phyloP scores from a whole-genome alignment of 768 basidiomycete species.

The Kondoa malvinella region DNA sequence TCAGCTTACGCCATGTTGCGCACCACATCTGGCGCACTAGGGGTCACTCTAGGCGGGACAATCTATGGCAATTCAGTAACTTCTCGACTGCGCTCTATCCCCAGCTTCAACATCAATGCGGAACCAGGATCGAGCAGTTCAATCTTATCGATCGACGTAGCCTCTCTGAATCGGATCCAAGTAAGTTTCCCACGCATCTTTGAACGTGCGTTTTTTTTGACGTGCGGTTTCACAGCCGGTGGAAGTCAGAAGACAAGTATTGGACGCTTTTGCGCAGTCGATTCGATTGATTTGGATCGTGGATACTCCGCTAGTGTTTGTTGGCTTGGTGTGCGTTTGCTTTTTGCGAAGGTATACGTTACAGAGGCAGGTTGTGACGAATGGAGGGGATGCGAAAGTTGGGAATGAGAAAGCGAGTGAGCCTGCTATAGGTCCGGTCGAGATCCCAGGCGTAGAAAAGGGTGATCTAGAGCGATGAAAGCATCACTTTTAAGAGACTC shows the following conservation, averaged over 20 bases:
- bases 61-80: conserved; percentile 29
- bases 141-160: conserved; percentile 38
- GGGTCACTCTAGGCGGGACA: conserved; percentile 27
- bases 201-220: not conserved
- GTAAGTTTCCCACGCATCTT: conserved; percentile 5
- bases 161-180: conserved; percentile 34
- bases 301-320: conserved; percentile 27
- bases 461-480: not conserved
- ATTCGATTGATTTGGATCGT: conserved; percentile 28
- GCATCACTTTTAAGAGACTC: not conserved
- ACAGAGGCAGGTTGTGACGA: not conserved
- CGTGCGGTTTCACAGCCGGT: conserved; percentile 13
- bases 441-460: not conserved
- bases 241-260: conserved; percentile 34
- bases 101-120: conserved; percentile 31
- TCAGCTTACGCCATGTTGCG: conserved; percentile 52
- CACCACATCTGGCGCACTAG: conserved; percentile 26
- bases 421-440: not conserved
- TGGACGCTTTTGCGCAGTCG: conserved; percentile 22
- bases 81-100: conserved; percentile 34
- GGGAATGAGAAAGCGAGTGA: not conserved
- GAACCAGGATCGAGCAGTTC: conserved; percentile 9
- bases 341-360: conserved; percentile 13
- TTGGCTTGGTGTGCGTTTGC: conserved; percentile 7
- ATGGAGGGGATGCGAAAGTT: not conserved